These are phyloP conservation scores for Rhizopus sp. DNA, from an alignment of 371 early-diverging fungal genomes.

Conservation along the genomic window DNA sequence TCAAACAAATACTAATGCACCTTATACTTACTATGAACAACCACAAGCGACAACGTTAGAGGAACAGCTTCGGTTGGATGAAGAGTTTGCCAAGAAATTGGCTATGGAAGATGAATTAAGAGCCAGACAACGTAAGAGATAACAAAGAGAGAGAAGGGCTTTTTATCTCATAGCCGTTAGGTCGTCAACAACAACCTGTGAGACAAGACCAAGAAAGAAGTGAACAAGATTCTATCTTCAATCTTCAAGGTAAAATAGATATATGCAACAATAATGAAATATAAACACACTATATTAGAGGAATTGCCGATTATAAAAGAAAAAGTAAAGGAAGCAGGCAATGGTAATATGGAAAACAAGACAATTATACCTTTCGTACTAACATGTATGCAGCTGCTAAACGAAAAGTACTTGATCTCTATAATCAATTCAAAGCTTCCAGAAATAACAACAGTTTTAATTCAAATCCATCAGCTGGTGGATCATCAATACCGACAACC, in stretches of 20 bases:
- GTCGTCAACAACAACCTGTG: conserved; percentile 11
- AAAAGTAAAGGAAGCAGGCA: conserved; percentile 50
- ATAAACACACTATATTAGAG: conserved; percentile 17
- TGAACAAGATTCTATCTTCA: conserved; percentile 39
- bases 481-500: conserved; percentile 41
- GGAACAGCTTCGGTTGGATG: conserved; percentile 51
- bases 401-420: conserved; percentile 50
- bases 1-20: conserved; percentile 2
- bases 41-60: conserved; percentile 28
- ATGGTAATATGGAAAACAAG: conserved; percentile 29
- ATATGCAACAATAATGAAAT: too few species aligned
- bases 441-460: conserved; percentile 20
- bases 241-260: conserved; percentile 40
- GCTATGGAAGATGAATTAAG: conserved; percentile 42
- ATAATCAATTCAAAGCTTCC: conserved; percentile 44
- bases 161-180: neutral
- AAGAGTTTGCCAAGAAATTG: conserved; percentile 44
- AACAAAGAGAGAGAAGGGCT: neutral
- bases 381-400: conserved; percentile 41
- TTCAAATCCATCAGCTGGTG: neutral
- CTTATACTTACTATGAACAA: conserved; percentile 28
- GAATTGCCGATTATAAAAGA: conserved; percentile 54
- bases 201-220: neutral
- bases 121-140: conserved; percentile 17
- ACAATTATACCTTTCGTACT: neutral